Base-by-base conservation (phyloP, 2,329 filamentous ascomycete species). In the Periconia sp. region DNA sequence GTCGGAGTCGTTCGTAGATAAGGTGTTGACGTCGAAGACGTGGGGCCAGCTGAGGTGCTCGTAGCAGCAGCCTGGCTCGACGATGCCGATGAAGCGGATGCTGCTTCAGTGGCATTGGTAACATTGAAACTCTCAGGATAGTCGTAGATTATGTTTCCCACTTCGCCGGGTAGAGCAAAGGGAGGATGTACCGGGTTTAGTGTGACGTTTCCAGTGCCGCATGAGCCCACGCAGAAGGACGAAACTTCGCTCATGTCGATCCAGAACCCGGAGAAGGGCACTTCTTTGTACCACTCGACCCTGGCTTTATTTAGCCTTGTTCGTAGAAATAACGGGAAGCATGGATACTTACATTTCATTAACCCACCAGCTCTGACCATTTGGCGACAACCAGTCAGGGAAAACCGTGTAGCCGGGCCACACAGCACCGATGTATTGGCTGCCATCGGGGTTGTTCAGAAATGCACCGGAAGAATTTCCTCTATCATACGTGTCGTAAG, bases 41-140 rank as follows among this genome's bases (percentile, higher is more conserved):
- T 12, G 6, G 56, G 35, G 5, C 40, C 41, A 2, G 56, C 48
- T 21, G 61, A 50, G 4, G 61, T 49, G 15, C 69, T 69, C 34
- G 61, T 70, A 36, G 63, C 73, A 30, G 71, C 73, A 15, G 68
- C 75, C 54, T 84, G 80, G 26, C 73, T 77, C 1, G 76, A 73
- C 3, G 79, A 75, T 5, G 77, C 76, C 0, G 82, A 73, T 1
- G 80, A 79, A 0, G 79, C 84, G 1, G 79, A 76, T 0, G 83
- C 76, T 2, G 84, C 84, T 61, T 89, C 85, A 0, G 85, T 87
- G 1, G 78, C 69, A 58, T 89, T 89, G 12, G 83, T 87, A 32
- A 82, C 53, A 41, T 86, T 81, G 71, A 90, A 89, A 5, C 78
- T 80, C 65, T 90, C 86, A 0, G 87, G 87, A 46, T 86, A 88